A percentile compares a stretch with the other conserved stretches of the same genome.
Conservation (phyloP, 495 filamentous ascomycete species). For the Alectoria sarmentosa region DNA sequence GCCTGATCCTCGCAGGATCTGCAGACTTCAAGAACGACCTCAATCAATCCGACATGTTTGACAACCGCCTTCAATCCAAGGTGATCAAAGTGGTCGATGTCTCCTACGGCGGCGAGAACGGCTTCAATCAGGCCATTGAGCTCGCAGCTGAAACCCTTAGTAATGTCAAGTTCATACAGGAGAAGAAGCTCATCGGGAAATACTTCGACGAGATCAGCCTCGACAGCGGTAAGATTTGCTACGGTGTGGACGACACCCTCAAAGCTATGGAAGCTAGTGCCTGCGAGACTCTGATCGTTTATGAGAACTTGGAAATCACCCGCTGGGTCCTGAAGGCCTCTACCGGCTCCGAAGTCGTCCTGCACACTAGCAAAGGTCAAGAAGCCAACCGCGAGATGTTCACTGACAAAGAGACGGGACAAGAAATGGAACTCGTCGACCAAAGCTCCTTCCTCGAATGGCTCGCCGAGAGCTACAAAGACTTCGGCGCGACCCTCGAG, state of each 20-base stretch:
- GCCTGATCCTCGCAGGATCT: conserved; percentile 89
- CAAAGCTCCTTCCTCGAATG: conserved; percentile 92
- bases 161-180: conserved; percentile 99
- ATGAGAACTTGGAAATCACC: conserved; percentile 90
- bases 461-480: conserved; percentile 96
- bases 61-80: conserved; percentile 80
- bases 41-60: conserved; percentile 96
- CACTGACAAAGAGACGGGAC: conserved; percentile 87
- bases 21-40: conserved; percentile 99
- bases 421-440: conserved; percentile 89
- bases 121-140: conserved; percentile 99
- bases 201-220: conserved; percentile 99
- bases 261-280: conserved; percentile 96
- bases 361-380: conserved; percentile 85
- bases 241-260: conserved; percentile 94
- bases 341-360: conserved; percentile 58
- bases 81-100: conserved; percentile 99
- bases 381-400: conserved; percentile 76
- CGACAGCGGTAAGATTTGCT: conserved; percentile 92
- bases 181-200: conserved; percentile 97
- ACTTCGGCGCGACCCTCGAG: conserved; percentile 93
- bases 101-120: conserved; percentile 97
- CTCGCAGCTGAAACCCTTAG: conserved; percentile 89
- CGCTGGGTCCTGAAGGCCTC: conserved; percentile 82
- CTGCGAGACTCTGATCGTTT: conserved; percentile 92